Evolutionary conservation across 805 yeast genomes (phyloP), one percentile per base, ranked within the genome.

Genomic region (Starmerella tilneyi): DNA sequence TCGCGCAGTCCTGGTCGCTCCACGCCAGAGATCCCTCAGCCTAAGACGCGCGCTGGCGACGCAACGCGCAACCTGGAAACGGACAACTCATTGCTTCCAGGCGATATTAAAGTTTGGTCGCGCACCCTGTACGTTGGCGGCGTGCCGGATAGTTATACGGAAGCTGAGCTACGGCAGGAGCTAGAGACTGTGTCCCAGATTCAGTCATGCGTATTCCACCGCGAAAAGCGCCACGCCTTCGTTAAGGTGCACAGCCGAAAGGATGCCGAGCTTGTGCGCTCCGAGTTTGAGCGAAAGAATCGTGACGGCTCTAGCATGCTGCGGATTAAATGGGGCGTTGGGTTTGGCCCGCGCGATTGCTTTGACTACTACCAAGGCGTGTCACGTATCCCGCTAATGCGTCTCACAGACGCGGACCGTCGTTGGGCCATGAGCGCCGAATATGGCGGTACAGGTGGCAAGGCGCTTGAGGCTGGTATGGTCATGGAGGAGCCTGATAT

Each of bases 331-430:
- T 92, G 98, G 98, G 98, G 97, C 54, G 97, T 92, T 51, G 98
- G 98, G 1, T 92, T 83, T 59, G 98, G 98, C 4, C 98, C 98
- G 44, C 78, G 98, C 68, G 97, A 92, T 63, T 89, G 97, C 69
- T 84, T 95, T 63, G 94, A 92, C 64, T 92, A 92, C 64, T 88
- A 80, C 59, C 80, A 80, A 47, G 98, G 98, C 50, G 72, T 80
- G 30, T 81, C 94, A 49, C 75, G 86, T 29, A 85, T 92, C 50
- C 96, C 97, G 13, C 67, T 92, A 41, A 75, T 75, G 48, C 75
- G 96, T 57, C 72, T 92, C 55, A 92, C 98, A 0, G 98, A 92
- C 48, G 95, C 96, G 17, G 98, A 92, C 63, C 76, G 72, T 58
- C 71, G 81, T 51, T 92, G 98, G 98, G 75, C 84, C 11, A 81